These are phyloP conservation scores for Poteriospumella lacustris DNA, from an alignment of 108 stramenopile species.

Conservation along the genomic window DNA sequence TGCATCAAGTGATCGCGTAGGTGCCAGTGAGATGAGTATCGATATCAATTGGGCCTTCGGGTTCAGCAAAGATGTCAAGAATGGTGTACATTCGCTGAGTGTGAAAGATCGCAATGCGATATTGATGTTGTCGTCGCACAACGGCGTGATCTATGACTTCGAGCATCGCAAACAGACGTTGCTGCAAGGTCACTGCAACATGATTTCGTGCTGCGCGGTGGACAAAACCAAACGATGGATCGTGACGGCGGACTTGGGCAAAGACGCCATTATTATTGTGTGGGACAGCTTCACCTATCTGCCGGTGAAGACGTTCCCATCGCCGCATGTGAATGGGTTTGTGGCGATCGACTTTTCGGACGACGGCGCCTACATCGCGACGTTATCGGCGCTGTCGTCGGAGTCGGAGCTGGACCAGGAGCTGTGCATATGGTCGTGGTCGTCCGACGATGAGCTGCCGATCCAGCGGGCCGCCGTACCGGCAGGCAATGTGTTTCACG, in stretches of 20 bases:
- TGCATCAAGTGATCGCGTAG: no score
- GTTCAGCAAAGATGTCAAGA: constrained; percentile 48
- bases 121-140: constrained; percentile 51
- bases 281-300: constrained; percentile 51
- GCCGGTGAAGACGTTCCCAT: constrained; percentile 40
- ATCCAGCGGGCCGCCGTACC: neutral
- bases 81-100: constrained; percentile 45
- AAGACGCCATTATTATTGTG: constrained; percentile 55
- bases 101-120: constrained; percentile 40
- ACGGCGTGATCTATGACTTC: constrained; percentile 57
- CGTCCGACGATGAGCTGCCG: constrained; percentile 30
- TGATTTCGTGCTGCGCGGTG: constrained; percentile 43
- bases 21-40: no score
- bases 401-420: constrained; percentile 26
- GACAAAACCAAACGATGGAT: constrained; percentile 58
- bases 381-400: constrained; percentile 21
- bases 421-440: constrained; percentile 55
- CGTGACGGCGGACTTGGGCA: constrained; percentile 55
- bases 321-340: constrained; percentile 45
- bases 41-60: constrained; percentile 44
- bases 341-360: constrained; percentile 44
- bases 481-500: neutral
- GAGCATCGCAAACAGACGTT: constrained; percentile 49
- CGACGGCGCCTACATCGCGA: constrained; percentile 44
- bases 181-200: constrained; percentile 60